These are phyloP conservation scores for Afroboletus lepidellus DNA, from an alignment of 1,284 basidiomycete genomes.

Conservation along the genomic window DNA sequence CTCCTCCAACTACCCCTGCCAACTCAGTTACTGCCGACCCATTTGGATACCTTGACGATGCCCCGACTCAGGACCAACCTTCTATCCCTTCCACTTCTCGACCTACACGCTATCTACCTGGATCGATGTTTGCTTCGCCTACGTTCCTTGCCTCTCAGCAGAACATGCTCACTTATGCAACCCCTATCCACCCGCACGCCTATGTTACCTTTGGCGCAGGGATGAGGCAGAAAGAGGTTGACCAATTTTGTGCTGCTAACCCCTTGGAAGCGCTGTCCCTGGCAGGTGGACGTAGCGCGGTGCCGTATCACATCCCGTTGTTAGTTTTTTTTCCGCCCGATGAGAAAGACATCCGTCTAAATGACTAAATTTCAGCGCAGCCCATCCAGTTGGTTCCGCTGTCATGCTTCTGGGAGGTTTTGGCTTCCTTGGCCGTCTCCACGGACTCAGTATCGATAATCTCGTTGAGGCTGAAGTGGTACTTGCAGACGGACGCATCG, in stretches of 20 bases:
- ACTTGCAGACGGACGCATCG: constrained; percentile 73
- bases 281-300: constrained; percentile 46
- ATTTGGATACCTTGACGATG: constrained; percentile 52
- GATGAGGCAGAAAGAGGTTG: constrained; percentile 77
- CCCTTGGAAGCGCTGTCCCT: constrained; percentile 61
- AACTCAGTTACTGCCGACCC: constrained; percentile 38
- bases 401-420: constrained; percentile 88
- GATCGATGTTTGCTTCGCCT: constrained; percentile 36
- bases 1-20: constrained; percentile 1
- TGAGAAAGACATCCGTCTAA: background rate
- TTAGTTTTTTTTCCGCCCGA: constrained; percentile 37
- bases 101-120: constrained; percentile 35
- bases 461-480: constrained; percentile 86
- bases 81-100: constrained; percentile 28
- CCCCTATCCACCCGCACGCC: constrained; percentile 64
- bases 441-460: constrained; percentile 84
- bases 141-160: constrained; percentile 38
- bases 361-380: constrained; percentile 45
- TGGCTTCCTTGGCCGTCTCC: constrained; percentile 81
- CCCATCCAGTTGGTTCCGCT: constrained; percentile 76
- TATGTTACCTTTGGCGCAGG: constrained; percentile 84
- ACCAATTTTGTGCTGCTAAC: constrained; percentile 68
- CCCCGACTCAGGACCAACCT: constrained; percentile 28
- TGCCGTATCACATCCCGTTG: constrained; percentile 86
- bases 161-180: constrained; percentile 43